Evolutionary conservation across 2,329 filamentous ascomycete species (phyloP).

Genomic region (Zasmidium angulare): DNA sequence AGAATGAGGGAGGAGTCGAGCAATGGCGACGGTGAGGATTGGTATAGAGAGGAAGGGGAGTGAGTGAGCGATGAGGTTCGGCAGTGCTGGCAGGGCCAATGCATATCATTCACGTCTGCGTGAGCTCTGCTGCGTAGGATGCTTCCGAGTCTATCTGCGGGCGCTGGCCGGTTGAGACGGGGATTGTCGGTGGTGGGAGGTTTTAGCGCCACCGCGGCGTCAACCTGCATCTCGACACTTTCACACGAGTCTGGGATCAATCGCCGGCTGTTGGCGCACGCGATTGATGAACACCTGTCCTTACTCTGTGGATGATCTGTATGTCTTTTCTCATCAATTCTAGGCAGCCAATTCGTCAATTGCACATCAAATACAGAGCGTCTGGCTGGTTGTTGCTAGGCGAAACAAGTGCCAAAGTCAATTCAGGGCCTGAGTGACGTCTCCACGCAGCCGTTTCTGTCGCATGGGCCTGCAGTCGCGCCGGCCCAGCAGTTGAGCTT

Average conservation of each 20-base stretch:
- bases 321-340: too few relatives aligned
- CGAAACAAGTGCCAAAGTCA: not conserved
- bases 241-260: not conserved
- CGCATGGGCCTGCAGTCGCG: not conserved
- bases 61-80: not conserved
- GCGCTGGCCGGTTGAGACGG: not conserved
- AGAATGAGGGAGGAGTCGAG: not conserved
- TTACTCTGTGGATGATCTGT: too few relatives aligned
- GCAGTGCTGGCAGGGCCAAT: not conserved
- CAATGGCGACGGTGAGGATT: not conserved
- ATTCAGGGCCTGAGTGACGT: slow-evolving; percentile 1
- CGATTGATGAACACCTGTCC: too few relatives aligned
- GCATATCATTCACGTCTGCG: not conserved
- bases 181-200: slow-evolving; percentile 1
- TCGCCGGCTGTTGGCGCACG: too few relatives aligned
- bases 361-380: too few relatives aligned
- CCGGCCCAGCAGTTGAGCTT: not conserved
- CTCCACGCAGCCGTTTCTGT: not conserved
- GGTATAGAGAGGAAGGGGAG: not conserved
- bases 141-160: not conserved
- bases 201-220: not conserved
- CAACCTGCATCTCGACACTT: not conserved
- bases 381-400: not conserved
- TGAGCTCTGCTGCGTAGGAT: not conserved
- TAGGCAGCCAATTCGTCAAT: too few relatives aligned